Evolutionary conservation across 805 yeast genomes (phyloP), one percentile per base, ranked within the genome.

Genomic region (Cyberlindnera samutprakarnensis): DNA sequence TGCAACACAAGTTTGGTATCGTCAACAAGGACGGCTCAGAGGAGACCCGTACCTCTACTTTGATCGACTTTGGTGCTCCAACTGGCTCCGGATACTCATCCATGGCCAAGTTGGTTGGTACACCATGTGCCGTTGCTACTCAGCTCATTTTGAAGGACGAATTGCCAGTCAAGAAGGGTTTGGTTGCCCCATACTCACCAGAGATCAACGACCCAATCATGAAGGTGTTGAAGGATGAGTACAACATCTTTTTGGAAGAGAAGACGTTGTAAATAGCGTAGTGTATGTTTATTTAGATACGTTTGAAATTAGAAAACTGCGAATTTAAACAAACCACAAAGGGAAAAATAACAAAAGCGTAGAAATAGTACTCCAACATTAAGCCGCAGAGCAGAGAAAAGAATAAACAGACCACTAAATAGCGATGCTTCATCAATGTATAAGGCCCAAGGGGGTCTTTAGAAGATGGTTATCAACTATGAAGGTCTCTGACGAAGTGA

Each of bases 71-170:
- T 62, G 98, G 98, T 67, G 78, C 72, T 47, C 81, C 81, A 50
- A 66, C 73, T 41, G 68, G 70, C 34, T 86, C 88, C 39, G 90
- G 92, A 34, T 92, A 90, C 78, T 81, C 95, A 25, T 88, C 97
- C 22, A 92, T 92, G 98, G 98, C 98, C 46, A 88, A 90, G 59
- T 75, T 85, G 44, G 98, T 92, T 35, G 98, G 98, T 68, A 90
- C 87, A 43, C 98, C 98, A 46, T 90, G 95, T 66, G 96, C 96
- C 34, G 94, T 92, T 58, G 98, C 97, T 19, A 70, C 82, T 38
- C 75, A 76, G 64, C 80, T 83, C 62, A 82, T 92, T 42, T 71
- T 92, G 51, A 38, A 40, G 32, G 75, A 82, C 47, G 96, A 96
- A 45, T 74, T 78, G 36, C 70, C 76, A 51, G 70, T 71, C 49